phyloP scores from a whole-genome alignment of 768 basidiomycete genomes.

The Auriscalpium microsporum region DNA sequence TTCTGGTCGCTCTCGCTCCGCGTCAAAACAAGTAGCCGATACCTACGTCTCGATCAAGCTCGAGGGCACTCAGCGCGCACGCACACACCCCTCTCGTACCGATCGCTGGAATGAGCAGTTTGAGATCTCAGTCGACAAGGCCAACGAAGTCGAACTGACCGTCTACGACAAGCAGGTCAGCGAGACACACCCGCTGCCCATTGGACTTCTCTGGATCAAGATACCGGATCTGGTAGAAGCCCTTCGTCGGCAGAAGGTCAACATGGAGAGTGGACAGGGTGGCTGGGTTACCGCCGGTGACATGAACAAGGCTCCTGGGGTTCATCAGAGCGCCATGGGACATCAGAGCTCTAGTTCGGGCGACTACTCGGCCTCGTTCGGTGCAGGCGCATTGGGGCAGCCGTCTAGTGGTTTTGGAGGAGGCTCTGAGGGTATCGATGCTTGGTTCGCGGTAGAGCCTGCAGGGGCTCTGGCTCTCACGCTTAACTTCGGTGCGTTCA shows the following conservation, averaged over 20 bases:
- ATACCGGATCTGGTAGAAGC: slow-evolving; percentile 93
- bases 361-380: slow-evolving; percentile 10
- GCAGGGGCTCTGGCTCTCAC: slow-evolving; percentile 86
- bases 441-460: slow-evolving; percentile 96
- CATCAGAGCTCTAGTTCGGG: slow-evolving; percentile 12
- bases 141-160: slow-evolving; percentile 95
- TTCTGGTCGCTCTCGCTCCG: slow-evolving; percentile 57
- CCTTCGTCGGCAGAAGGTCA: slow-evolving; percentile 84
- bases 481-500: slow-evolving; percentile 80
- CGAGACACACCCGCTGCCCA: slow-evolving; percentile 75
- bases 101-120: slow-evolving; percentile 99
- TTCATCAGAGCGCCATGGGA: not conserved
- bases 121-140: slow-evolving; percentile 93
- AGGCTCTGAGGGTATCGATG: slow-evolving; percentile 75
- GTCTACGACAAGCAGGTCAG: slow-evolving; percentile 88
- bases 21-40: slow-evolving; percentile 71
- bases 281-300: slow-evolving; percentile 96
- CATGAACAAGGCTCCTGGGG: slow-evolving; percentile 39
- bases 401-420: slow-evolving; percentile 6
- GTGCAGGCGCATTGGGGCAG: not conserved
- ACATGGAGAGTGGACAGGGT: slow-evolving; percentile 75
- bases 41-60: slow-evolving; percentile 93
- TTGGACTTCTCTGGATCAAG: slow-evolving; percentile 91
- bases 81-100: slow-evolving; percentile 86
- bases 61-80: slow-evolving; percentile 88